phyloP scores from a whole-genome alignment of 345 rosid genomes.

The Salix suchowensis region DNA sequence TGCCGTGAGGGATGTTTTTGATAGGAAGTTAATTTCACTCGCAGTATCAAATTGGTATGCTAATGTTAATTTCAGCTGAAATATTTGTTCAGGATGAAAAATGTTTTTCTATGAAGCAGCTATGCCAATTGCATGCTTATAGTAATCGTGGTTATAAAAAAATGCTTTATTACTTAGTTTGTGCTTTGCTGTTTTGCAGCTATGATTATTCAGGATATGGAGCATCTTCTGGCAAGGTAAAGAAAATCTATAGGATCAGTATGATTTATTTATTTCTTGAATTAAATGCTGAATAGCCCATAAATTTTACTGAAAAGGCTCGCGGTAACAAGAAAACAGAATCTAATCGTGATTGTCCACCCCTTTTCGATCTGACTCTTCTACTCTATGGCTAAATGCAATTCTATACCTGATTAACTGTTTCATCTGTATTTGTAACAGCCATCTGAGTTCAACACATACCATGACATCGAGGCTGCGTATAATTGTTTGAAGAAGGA shows the following conservation, averaged over 20 bases:
- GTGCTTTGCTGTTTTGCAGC: conserved; percentile 39
- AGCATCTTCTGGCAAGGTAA: conserved; percentile 95
- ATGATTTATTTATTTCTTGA: not conserved
- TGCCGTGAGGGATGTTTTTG: not conserved
- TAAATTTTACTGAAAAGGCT: not conserved
- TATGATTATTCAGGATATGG: conserved; percentile 99
- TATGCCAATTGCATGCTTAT: not conserved
- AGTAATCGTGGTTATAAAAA: not conserved
- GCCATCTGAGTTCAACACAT: conserved; percentile 95
- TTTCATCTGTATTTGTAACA: conserved; percentile 21
- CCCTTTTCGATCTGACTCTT: not conserved
- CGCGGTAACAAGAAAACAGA: not conserved
- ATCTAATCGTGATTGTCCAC: not conserved
- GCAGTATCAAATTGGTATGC: not conserved
- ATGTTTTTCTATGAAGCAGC: not conserved
- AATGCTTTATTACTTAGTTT: not conserved
- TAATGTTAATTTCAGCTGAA: not conserved
- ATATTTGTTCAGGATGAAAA: not conserved
- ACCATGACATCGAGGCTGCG: conserved; percentile 85
- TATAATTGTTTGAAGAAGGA: conserved; percentile 73
- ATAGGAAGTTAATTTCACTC: not conserved
- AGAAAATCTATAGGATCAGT: not conserved
- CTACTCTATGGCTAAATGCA: not conserved
- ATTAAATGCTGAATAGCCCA: not conserved
- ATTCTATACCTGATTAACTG: conserved; percentile 8